phyloP scores from a whole-genome alignment of 2,329 filamentous ascomycete species.

The Fusarium newnesense region DNA sequence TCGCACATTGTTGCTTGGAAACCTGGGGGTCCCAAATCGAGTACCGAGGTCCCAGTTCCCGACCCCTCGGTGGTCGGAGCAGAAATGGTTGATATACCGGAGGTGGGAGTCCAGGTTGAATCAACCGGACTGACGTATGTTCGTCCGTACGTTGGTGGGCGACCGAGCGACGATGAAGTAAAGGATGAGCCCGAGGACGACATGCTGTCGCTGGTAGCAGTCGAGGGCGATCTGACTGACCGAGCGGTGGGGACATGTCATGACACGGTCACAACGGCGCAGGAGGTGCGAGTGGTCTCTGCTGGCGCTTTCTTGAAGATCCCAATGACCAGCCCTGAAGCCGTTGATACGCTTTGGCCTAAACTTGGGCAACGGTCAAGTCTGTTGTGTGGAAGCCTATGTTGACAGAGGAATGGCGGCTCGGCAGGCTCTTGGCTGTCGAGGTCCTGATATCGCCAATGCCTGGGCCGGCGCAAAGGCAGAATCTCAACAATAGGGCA shows the following conservation, averaged over 20 bases:
- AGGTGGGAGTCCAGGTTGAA: slow-evolving; percentile 59
- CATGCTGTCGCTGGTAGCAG: slow-evolving; percentile 49
- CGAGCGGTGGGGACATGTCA: slow-evolving; percentile 47
- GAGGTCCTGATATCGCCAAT: slow-evolving; percentile 21
- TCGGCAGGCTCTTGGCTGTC: slow-evolving; percentile 17
- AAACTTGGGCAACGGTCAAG: slow-evolving; percentile 2
- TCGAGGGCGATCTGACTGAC: slow-evolving; percentile 44
- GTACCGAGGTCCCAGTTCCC: slow-evolving; percentile 53
- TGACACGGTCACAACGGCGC: slow-evolving; percentile 43
- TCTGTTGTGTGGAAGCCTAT: slow-evolving; percentile 8
- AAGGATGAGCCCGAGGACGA: slow-evolving; percentile 62
- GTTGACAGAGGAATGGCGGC: slow-evolving; percentile 9
- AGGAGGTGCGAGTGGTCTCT: slow-evolving; percentile 36
- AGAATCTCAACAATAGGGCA: slow-evolving; percentile 16
- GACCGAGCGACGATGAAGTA: slow-evolving; percentile 57
- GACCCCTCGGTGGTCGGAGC: slow-evolving; percentile 52
- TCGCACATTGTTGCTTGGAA: slow-evolving; percentile 65
- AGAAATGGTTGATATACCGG: slow-evolving; percentile 56
- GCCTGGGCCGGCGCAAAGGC: slow-evolving; percentile 23
- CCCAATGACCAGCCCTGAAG: slow-evolving; percentile 28
- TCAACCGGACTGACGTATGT: slow-evolving; percentile 56
- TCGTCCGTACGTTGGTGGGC: slow-evolving; percentile 54
- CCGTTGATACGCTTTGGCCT: slow-evolving; percentile 24
- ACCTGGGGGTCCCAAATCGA: slow-evolving; percentile 63
- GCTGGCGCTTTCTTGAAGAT: slow-evolving; percentile 36